Evolutionary conservation across 2,329 filamentous ascomycete genomes (phyloP), one percentile per base, ranked within the genome.

Genomic region (Colletotrichum tofieldiae): DNA sequence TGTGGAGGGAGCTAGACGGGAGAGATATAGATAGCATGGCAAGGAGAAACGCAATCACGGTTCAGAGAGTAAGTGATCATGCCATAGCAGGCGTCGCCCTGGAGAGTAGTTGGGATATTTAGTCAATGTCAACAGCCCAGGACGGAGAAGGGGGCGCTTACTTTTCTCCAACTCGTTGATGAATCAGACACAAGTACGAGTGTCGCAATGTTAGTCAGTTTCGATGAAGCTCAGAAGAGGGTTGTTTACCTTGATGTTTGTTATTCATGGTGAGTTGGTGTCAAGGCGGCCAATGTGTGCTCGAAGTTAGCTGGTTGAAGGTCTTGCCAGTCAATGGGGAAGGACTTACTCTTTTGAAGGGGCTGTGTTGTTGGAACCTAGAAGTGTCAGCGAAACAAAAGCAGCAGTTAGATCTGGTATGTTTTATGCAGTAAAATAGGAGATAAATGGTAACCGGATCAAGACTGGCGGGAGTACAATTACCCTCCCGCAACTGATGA

Each of bases 401-500:
- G 3, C 0, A 5, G 43, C 20, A 49, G 3, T n/a, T 49, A 49
- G n/a, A 23, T 49, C n/a, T 23, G n/a, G 47, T 26, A n/a, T n/a
- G 3, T 47, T 6, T n/a, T n/a, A 47, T 2, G 20, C 12, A 20
- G 4, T 35, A 29, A 61, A 5, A 61, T 43, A 20, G 37, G n/a
- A 14, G 18, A 45, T 43, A 54, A 5, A 26, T 23, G 1, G 7
- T 16, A 18, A n/a, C 20, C 32, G 23, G 20, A 64, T 55, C n/a
- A 29, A 51, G 11, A 45, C 12, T 35, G 54, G 11, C 37, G 8
- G 49, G 37, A 55, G 61, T 64, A 45, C 61, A 55, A 64, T 45
- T 20, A 64, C 49, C 61, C 37, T 64, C 61, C 37, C 49, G 37
- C 39, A 55, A 43, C 39, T 26, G 45, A 37, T 18, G 37, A 64